Base-by-base conservation (phyloP, 352 stramenopile genomes). In the Phytophthora palmivora region DNA sequence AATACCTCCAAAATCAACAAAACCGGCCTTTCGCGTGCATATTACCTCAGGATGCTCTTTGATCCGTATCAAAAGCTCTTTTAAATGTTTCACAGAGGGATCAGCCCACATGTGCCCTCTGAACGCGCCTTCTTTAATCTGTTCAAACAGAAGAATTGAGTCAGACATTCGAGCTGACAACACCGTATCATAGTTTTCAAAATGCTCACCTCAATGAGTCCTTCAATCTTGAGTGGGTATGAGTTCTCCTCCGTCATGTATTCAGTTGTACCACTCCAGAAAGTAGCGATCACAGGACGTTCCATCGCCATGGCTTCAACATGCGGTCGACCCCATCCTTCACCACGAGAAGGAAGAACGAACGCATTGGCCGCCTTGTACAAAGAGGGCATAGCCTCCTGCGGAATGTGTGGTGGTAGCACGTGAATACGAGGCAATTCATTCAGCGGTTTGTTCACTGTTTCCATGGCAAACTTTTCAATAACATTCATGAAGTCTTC, bases 221-320 rank as follows among this genome's bases (percentile, higher is more conserved):
- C 84, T 38, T 95, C 78, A 54, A 95, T 92, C 3, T 72, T 50
- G 14, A 96, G 60, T 10, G 84, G 88, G 44, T 94, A 96, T 39
- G 87, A 94, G 62, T 96, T 96, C 14, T 84, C 71, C n/a, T 91
- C 62, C 1, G 85, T 96, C 87, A 96, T 95, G 62, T 91, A 96
- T 50, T 96, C 88, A 4, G 87, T 95, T 1, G 86, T 88, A 10
- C 94, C 94, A 49, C 87, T 97, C 88, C 91, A 98, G 61, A 94
- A 97, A 8, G 92, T 98, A 14, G 92, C 89, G 30, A 98, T 94
- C 4, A 98, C 70, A 12, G 92, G 89, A 21, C 91, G 61, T 6
- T 76, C 92, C 87, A 97, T 98, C 3, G 89, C 78, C 95, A 98
- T 98, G 7, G 94, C 93, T 55, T 98, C 95, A 1, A 97, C 89